These are phyloP conservation scores for Herpotrichia juniperi DNA, from an alignment of 2,329 filamentous ascomycete species.

Conservation along the genomic window DNA sequence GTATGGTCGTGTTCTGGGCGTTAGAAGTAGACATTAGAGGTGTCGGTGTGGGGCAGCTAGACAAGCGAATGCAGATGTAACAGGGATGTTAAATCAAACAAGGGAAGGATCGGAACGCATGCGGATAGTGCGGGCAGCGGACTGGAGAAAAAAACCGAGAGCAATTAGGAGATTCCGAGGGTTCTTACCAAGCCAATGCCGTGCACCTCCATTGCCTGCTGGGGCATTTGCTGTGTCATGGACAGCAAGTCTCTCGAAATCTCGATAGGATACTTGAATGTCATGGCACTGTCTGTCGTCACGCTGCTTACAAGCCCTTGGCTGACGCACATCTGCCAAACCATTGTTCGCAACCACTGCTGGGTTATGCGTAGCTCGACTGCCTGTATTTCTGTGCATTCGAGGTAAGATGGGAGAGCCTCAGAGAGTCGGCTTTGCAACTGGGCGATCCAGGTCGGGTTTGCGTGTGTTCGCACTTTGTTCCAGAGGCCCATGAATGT, in stretches of 20 bases:
- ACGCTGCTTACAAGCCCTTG: slow-evolving; percentile 68
- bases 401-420: slow-evolving; percentile 62
- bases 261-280: slow-evolving; percentile 65
- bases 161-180: slow-evolving; percentile 5
- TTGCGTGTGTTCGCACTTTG: slow-evolving; percentile 56
- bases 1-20: slow-evolving; percentile 13
- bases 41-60: slow-evolving; percentile 22
- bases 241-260: slow-evolving; percentile 65
- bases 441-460: slow-evolving; percentile 53
- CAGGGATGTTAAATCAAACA: slow-evolving; percentile 23
- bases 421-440: slow-evolving; percentile 59
- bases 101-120: slow-evolving; percentile 4
- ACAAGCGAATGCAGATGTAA: slow-evolving; percentile 26
- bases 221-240: slow-evolving; percentile 74
- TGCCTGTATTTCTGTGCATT: slow-evolving; percentile 68
- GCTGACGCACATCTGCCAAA: slow-evolving; percentile 74
- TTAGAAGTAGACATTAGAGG: slow-evolving; percentile 37
- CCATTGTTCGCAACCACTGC: slow-evolving; percentile 72
- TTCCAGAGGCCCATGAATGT: slow-evolving; percentile 70
- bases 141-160: slow-evolving; percentile 5
- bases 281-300: slow-evolving; percentile 64
- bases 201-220: slow-evolving; percentile 74
- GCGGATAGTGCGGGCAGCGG: neutral
- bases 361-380: slow-evolving; percentile 73
- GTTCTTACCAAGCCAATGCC: slow-evolving; percentile 72